Base-by-base conservation (phyloP, 768 basidiomycete genomes). In the Chalciporus piperatus region DNA sequence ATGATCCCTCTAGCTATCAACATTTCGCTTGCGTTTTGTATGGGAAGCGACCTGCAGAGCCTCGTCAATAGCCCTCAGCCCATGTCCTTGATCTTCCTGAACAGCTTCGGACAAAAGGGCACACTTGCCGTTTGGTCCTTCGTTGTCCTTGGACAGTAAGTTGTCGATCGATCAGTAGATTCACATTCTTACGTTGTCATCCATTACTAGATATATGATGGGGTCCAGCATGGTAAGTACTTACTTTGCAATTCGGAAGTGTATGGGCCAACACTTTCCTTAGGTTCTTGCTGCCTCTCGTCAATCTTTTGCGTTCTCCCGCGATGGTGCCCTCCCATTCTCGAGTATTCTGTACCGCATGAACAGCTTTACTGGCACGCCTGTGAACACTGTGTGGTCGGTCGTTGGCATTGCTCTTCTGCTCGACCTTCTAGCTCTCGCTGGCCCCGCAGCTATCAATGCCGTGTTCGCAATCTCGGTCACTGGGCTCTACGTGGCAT, bases 381-480 rank as follows among this genome's bases (percentile, higher is more conserved):
- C 84, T 1, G 76, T 82, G 19, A 77, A 82, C 60, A 77, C 80
- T 4, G 84, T 84, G 23, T 83, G 80, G 79, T 79, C 78, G 51
- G 66, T 72, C 2, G 74, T 70, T 6, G 42, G 59, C 4, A 42
- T 67, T 16, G 59, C 80, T 0, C 58, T 73, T 5, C 60, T 78
- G 6, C 72, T 85, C 4, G 82, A 81, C 4, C 59, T 79, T 19
- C 70, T 85, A 20, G 71, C 76, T 14, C 80, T 85, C 30, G 80
- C 84, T 0, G 82, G 84, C 16, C 44, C 76, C 11, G 70, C 72
- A 25, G 83, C 84, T 4, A 81, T 82, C 61, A 70, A 75, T 48
- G 83, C 83, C 3, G 70, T 85, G 53, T 85, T 85, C 60, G 63
- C 80, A 1, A 60, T 82, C 11, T 74, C 72, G 1, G 72, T 78